Conservation (phyloP, 371 early-diverging fungal genomes). For the Mortierella sp. region DNA sequence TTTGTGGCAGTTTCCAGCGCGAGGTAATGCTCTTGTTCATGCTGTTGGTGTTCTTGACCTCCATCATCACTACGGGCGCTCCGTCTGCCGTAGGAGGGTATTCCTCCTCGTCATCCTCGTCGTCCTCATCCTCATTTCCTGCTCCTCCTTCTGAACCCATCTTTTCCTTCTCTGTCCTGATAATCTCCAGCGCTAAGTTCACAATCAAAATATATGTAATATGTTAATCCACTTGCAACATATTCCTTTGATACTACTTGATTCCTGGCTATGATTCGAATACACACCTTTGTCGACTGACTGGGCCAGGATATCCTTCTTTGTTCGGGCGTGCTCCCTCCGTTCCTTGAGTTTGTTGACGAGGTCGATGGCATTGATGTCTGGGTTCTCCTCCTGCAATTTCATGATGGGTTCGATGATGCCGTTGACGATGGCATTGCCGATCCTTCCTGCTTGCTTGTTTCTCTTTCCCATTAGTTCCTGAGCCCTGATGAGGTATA, state of each 20-base stretch:
- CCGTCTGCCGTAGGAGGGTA: constrained; percentile 40
- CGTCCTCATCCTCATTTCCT: constrained; percentile 22
- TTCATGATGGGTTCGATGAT: constrained; percentile 58
- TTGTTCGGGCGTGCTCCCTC: constrained; percentile 40
- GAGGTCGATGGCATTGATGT: constrained; percentile 44
- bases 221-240: not conserved
- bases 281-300: constrained; percentile 50
- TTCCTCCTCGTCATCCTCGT: constrained; percentile 51
- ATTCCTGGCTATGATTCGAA: not conserved
- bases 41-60: constrained; percentile 69
- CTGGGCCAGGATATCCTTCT: constrained; percentile 39
- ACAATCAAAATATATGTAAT: not conserved
- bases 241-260: not conserved
- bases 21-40: constrained; percentile 83
- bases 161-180: constrained; percentile 39
- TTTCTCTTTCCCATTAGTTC: constrained; percentile 44
- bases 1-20: constrained; percentile 68
- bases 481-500: not conserved
- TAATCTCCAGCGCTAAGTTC: constrained; percentile 40
- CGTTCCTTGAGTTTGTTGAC: constrained; percentile 45
- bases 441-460: constrained; percentile 47
- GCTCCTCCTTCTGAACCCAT: constrained; percentile 20
- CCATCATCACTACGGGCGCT: constrained; percentile 40
- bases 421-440: constrained; percentile 52
- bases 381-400: constrained; percentile 52